Base-by-base conservation (phyloP, 345 rosid genomes). In the Salix exigua region DNA sequence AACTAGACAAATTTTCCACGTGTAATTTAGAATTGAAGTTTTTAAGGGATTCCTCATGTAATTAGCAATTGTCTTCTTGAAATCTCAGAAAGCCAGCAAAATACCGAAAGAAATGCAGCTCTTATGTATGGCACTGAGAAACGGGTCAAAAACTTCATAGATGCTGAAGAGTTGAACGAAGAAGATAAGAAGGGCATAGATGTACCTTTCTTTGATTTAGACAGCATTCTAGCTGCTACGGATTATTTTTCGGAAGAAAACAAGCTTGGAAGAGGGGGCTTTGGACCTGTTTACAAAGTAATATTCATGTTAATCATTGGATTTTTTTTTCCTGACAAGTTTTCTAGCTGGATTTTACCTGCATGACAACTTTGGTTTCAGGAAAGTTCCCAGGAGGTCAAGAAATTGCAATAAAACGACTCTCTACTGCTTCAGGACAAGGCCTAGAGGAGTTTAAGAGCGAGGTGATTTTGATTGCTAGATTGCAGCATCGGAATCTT, bases 191-290 rank as follows among this genome's bases (percentile, higher is more conserved):
- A 76, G 23, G 64, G 62, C 37, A 71, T 80, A 66, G 79, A 80
- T 73, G 79, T 76, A 17, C 80, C 77, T 40, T 76, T 55, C 60
- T 72, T 76, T 72, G 77, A 81, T 46, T 60, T 76, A 42, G 80
- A 76, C 48, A 72, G 71, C 80, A 72, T 76, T 44, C 61, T 58
- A 76, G 66, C 67, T 17, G 73, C 78, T 37, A 75, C 78, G 26
- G 31, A 75, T 25, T 53, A 75, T 4, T 75, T 75, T 53, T 67
- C 78, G 10, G 44, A 37, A 23, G 66, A 42, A 53, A 75, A 75
- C 10, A 75, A 68, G 70, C 78, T 68, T 7, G 78, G 78, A 75
- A 72, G 60, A 38, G 78, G 78, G 25, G 78, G 78, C 4, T 75
- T 68, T 38, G 78, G 73, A 25, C 73, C 73, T 8, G 78, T 75